Evolutionary conservation across 1,284 basidiomycete species (phyloP), one percentile per base, ranked within the genome.

Genomic region (Schizophyllum amplum): DNA sequence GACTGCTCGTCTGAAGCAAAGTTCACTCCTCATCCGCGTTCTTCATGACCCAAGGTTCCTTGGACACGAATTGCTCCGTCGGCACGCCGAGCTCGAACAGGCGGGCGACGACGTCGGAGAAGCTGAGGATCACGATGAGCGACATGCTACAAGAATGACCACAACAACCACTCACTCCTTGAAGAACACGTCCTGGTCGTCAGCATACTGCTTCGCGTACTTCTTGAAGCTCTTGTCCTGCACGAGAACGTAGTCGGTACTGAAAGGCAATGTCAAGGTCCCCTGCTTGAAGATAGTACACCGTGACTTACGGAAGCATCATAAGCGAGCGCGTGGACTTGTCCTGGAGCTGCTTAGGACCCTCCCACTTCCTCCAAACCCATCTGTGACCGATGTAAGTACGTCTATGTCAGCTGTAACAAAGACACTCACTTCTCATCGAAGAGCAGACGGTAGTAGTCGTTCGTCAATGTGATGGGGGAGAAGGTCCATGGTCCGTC

Each of bases 331-430:
- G 82, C 52, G 94, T 94, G 72, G 84, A 87, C 82, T 92, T 92
- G 78, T 98, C 94, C 74, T 92, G 85, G 60, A 90, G 87, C 76
- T 99, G 96, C 75, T 93, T 94, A 47, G 94, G 94, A 51, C 94
- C 95, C 61, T 78, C 78, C 92, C 92, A 95, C 72, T 90, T 90
- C 72, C 78, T 86, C 89, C 90, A 92, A 15, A 84, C 80, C 84
- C 87, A 89, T 60, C 81, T 81, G 57, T 20, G 42, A 47, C 6
- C 23, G 52, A 55, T n/a, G 53, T 24, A 17, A 47, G 7, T 55
- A 48, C 11, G 52, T 54, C 1, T 25, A 54, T 21, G 20, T 60
- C 25, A 60, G 56, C 24, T 25, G 5, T 15, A 26, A 56, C 21
- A 62, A 24, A n/a, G 23, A 23, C 55, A 59, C 74, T 67, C 76